These are phyloP conservation scores for Erysiphe neolycopersici DNA, from an alignment of 2,329 filamentous ascomycete species.

Conservation along the genomic window DNA sequence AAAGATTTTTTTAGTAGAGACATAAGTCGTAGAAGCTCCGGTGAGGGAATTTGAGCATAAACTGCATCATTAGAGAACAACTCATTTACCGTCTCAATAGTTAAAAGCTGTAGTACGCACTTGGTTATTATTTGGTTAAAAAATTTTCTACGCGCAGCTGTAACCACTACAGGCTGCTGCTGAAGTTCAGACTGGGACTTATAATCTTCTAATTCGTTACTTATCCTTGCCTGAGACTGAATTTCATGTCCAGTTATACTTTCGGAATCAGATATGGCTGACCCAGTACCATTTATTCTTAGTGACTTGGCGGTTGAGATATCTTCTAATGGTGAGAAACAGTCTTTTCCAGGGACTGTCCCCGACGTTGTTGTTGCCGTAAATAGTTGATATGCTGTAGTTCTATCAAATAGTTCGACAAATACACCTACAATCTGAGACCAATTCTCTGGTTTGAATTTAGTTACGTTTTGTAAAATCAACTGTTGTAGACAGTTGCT, in stretches of 20 bases:
- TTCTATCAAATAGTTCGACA: conserved; percentile 81
- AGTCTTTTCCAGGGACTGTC: conserved; percentile 24
- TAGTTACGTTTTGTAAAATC: conserved; percentile 84
- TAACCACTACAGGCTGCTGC: conserved; percentile 76
- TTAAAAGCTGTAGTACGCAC: conserved; percentile 86
- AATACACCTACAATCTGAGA: conserved; percentile 84
- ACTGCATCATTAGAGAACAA: conserved; percentile 94
- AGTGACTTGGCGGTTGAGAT: conserved; percentile 24
- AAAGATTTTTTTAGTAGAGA: conserved; percentile 82
- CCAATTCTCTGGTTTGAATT: conserved; percentile 76
- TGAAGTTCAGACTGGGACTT: conserved; percentile 49
- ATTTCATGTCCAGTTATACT: conserved; percentile 12
- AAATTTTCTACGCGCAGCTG: conserved; percentile 72
- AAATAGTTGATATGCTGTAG: conserved; percentile 86
- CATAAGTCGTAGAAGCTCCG: conserved; percentile 80
- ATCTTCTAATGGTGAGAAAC: conserved; percentile 15
- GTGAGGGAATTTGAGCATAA: conserved; percentile 74
- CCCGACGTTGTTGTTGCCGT: conserved; percentile 42
- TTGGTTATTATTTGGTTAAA: conserved; percentile 99
- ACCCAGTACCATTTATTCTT: conserved; percentile 29
- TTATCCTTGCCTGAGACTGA: conserved; percentile 7
- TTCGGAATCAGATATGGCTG: conserved; percentile 11
- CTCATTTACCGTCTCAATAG: conserved; percentile 98
- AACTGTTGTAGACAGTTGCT: conserved; percentile 95
- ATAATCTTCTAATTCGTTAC: conserved; percentile 43